Evolutionary conservation across 768 basidiomycete species (phyloP).

Genomic region (Psilocybe cyanescens): DNA sequence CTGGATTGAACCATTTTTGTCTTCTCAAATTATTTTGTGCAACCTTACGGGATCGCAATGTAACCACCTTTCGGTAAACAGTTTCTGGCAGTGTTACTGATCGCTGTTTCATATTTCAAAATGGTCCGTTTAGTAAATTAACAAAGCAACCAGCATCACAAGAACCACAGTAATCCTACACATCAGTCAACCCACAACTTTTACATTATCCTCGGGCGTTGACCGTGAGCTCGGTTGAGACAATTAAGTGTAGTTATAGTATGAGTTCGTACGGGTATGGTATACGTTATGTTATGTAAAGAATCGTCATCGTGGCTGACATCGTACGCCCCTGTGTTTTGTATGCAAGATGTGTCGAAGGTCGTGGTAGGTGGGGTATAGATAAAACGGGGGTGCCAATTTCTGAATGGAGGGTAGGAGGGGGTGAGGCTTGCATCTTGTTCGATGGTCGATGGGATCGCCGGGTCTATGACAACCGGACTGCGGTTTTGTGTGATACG

Average conservation of each 20-base stretch:
- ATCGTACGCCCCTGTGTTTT: neutral
- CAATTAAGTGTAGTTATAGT: slow-evolving; percentile 7
- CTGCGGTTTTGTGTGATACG: neutral
- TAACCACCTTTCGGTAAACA: too few relatives aligned
- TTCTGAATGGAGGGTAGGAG: neutral
- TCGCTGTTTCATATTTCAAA: too few relatives aligned
- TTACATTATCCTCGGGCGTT: neutral
- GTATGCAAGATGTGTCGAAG: neutral
- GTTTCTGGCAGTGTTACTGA: too few relatives aligned
- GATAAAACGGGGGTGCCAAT: neutral
- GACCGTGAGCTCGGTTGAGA: neutral
- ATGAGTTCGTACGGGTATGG: slow-evolving; percentile 4
- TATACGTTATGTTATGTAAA: slow-evolving; percentile 6
- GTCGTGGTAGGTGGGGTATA: neutral
- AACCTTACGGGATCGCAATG: neutral
- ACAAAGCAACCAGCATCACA: neutral
- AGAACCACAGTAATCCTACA: neutral
- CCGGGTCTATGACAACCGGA: neutral
- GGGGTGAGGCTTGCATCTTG: too few relatives aligned
- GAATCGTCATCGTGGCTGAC: neutral
- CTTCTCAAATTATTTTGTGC: neutral
- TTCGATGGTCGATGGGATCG: too few relatives aligned
- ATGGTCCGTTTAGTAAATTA: too few relatives aligned
- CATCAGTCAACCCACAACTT: neutral
- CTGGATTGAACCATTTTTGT: slow-evolving; percentile 44